Evolutionary conservation across 352 stramenopile species (phyloP).

Genomic region (Pythium periplocum): DNA sequence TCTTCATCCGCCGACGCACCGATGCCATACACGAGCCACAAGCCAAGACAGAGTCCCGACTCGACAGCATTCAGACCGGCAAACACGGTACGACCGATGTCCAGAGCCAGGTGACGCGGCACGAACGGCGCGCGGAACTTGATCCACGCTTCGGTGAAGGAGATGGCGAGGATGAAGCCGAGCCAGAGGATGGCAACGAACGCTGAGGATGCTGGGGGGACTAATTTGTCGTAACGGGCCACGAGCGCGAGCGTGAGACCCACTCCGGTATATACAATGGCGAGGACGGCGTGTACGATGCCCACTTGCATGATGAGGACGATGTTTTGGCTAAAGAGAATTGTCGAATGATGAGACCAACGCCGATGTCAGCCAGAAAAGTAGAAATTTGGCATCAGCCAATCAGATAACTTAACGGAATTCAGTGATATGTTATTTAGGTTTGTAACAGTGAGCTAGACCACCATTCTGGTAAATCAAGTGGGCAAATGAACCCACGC

Average conservation of each 20-base stretch:
- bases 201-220: conserved; percentile 27
- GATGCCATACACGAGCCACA: conserved; percentile 43
- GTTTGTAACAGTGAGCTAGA: too few relatives aligned
- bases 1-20: conserved; percentile 13
- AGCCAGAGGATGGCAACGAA: conserved; percentile 66
- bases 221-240: conserved; percentile 24
- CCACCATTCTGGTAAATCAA: too few relatives aligned
- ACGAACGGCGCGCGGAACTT: conserved; percentile 70
- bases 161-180: conserved; percentile 72
- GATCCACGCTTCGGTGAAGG: conserved; percentile 67
- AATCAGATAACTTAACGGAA: too few relatives aligned
- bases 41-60: conserved; percentile 34
- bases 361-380: too few relatives aligned
- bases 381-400: too few relatives aligned
- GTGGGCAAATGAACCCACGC: too few relatives aligned
- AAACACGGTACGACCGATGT: conserved; percentile 67
- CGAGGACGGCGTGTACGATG: too few relatives aligned
- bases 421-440: too few relatives aligned
- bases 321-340: too few relatives aligned
- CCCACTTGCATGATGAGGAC: too few relatives aligned
- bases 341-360: too few relatives aligned
- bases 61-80: conserved; percentile 60
- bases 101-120: conserved; percentile 46
- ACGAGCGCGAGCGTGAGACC: conserved; percentile 29
- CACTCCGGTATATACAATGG: conserved; percentile 20